These are phyloP conservation scores for Nannochloropsis gaditana DNA, from an alignment of 108 stramenopile species.

Conservation along the genomic window DNA sequence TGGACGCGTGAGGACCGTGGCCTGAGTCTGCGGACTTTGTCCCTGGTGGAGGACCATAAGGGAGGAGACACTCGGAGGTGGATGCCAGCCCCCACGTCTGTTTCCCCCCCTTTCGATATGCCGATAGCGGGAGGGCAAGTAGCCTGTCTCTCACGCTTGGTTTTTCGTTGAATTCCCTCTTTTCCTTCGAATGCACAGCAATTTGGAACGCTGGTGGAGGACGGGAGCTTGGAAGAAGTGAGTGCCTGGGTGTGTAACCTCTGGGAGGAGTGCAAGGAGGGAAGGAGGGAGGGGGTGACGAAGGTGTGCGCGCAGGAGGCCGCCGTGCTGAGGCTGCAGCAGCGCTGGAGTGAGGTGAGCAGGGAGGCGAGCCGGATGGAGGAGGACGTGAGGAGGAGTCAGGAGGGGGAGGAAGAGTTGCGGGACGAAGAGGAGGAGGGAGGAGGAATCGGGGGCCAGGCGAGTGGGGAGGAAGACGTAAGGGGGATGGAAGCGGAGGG, in stretches of 20 bases:
- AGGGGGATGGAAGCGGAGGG: neutral
- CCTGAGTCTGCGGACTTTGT: too few relatives aligned
- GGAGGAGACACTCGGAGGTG: too few relatives aligned
- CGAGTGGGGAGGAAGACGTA: neutral
- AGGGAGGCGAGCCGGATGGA: neutral
- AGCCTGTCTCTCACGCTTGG: too few relatives aligned
- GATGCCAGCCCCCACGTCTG: too few relatives aligned
- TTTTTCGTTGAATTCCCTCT: too few relatives aligned
- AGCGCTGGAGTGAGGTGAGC: neutral
- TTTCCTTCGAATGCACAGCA: neutral
- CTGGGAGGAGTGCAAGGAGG: neutral
- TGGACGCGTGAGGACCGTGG: too few relatives aligned
- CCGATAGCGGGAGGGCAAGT: too few relatives aligned
- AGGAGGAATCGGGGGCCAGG: neutral
- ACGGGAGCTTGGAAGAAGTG: constrained; percentile 10
- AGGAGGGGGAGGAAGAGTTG: constrained; percentile 5
- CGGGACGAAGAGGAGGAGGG: neutral
- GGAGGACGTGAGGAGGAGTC: neutral
- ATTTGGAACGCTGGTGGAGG: neutral
- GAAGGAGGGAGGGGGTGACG: neutral
- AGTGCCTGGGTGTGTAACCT: neutral
- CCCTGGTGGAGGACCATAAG: too few relatives aligned
- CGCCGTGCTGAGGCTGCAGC: neutral
- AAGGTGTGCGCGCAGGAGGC: neutral
- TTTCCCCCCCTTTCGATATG: too few relatives aligned